These are phyloP conservation scores for Rhodotorula kratochvilovae DNA, from an alignment of 768 basidiomycete genomes.

Conservation along the genomic window DNA sequence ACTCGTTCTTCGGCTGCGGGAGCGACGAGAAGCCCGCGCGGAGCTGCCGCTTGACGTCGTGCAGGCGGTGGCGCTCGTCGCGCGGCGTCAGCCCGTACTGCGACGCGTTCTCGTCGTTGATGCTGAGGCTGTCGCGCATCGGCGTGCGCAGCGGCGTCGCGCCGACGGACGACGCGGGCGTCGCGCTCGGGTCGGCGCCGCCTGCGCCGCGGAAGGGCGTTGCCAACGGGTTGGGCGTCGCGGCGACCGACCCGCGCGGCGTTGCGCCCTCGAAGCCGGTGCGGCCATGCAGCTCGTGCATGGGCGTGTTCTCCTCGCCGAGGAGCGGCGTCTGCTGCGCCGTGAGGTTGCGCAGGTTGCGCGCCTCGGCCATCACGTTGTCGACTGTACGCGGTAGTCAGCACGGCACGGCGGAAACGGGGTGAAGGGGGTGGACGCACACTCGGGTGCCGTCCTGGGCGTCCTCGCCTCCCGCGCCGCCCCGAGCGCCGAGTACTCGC, in stretches of 20 bases:
- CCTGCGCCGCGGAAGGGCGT: slow-evolving; percentile 64
- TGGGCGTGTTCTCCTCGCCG: slow-evolving; percentile 94
- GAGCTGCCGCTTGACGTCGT: slow-evolving; percentile 68
- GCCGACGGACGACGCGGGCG: slow-evolving; percentile 52
- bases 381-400: slow-evolving; percentile 61
- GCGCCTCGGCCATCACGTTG: slow-evolving; percentile 86
- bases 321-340: slow-evolving; percentile 87
- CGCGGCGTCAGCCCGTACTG: slow-evolving; percentile 66
- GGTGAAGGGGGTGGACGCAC: slow-evolving; percentile 55
- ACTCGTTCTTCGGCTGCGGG: slow-evolving; percentile 94
- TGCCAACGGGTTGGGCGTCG: slow-evolving; percentile 93
- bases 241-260: slow-evolving; percentile 80
- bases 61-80: slow-evolving; percentile 61
- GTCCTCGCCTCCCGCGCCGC: slow-evolving; percentile 87
- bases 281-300: slow-evolving; percentile 65
- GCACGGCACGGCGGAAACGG: not conserved
- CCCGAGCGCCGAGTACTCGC: slow-evolving; percentile 86
- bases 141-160: slow-evolving; percentile 91
- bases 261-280: slow-evolving; percentile 94
- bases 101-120: slow-evolving; percentile 64
- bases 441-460: slow-evolving; percentile 86
- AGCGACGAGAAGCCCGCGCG: slow-evolving; percentile 68
- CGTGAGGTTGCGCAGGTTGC: slow-evolving; percentile 91
- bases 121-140: slow-evolving; percentile 80
- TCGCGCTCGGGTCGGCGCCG: slow-evolving; percentile 51